Base-by-base conservation (phyloP, 108 stramenopile species). In the Skeletonema grethae region DNA sequence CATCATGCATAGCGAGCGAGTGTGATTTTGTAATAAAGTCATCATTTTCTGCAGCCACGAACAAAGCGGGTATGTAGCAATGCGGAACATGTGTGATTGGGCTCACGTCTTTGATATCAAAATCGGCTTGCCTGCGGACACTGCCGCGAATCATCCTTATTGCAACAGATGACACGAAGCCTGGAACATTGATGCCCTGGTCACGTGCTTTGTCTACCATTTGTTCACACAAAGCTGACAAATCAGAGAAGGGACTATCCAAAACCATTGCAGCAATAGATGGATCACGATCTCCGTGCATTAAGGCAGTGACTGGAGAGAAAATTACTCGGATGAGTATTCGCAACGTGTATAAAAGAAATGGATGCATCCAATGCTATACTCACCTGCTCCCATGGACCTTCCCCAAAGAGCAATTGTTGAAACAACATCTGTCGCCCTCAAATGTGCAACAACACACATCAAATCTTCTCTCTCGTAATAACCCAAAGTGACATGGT, bases 351-450 rank as follows among this genome's bases (percentile, higher is more conserved):
- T 18, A 18, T 48, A 11, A 20, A 24, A 53, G 50, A 53, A 8
- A 53, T 22, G 22, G 22, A 53, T 3, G 22, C 22, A 22, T 16
- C 0, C 18, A 48, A 24, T 20, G 4, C 16, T 9, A 9, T 8
- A 57, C 77, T 45, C 31, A 72, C 77, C 77, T 66, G 99, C 99
- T 41, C 99, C 99, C 99, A 99, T 99, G 31, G 86, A 88, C 57
- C 99, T 84, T 20, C 99, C 99, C 99, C 99, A 99, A 7, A 99
- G 74, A 13, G 96, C 99, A 77, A 99, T 97, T 12, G 95, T 96
- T 31, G 83, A 84, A 25, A 96, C 93, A 13, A 93, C 88, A 79
- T 96, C 95, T 0, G 95, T 94, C 10, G 87, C 86, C 25, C 99
- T 85, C 61, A 99, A 81, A 76, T 98, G 90, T 12, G 93, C 90